Evolutionary conservation across 192 early-diverging fungal genomes (phyloP), one percentile per base, ranked within the genome.

Genomic region (Gonapodya sp.): DNA sequence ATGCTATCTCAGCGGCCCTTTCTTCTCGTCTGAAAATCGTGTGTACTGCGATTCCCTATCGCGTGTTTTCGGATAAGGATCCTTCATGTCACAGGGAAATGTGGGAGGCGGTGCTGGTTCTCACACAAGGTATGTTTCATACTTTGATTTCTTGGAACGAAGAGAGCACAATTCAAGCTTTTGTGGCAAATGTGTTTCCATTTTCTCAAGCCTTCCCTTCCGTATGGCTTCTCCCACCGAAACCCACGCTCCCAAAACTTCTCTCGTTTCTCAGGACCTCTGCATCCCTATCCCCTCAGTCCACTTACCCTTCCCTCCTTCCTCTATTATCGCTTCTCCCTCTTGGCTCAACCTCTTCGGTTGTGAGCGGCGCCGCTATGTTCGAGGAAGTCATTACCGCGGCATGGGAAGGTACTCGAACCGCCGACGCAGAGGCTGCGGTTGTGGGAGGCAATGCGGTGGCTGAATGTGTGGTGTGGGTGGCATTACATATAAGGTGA

Each of bases 31-130:
- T 89, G n/a, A 83, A 79, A 0, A n/a, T 86, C 2, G 82, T 95
- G 36, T 85, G 87, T 18, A 88, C 83, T 2, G 80, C 83, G 1
- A 92, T 96, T 80, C 88, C 93, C 34, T 82, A 86, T 2, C 86
- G 87, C 36, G 90, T 88, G 35, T 95, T 98, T 83, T 83, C 81
- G 0, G 96, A 98, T 79, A 91, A 89, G 85, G 94, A 95, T 31
- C 79, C 87, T 0, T 85, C 88, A 0, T 92, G 88, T 31, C 93
- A 95, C 79, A 85, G 88, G 1, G 94, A 94, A 32, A 86, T 98
- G 83, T 97, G 96, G 95, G 94, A 97, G 80, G 86, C 97, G 1
- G 82, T 97, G 1, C 84, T 97, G 79, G 80, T 95, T 8, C 86
- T 93, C 32, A 95, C 93, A 64, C 8, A 64, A 24, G 24, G 46